These are phyloP conservation scores for Abelmoschus esculentus DNA, from an alignment of 345 rosid genomes.

Conservation along the genomic window DNA sequence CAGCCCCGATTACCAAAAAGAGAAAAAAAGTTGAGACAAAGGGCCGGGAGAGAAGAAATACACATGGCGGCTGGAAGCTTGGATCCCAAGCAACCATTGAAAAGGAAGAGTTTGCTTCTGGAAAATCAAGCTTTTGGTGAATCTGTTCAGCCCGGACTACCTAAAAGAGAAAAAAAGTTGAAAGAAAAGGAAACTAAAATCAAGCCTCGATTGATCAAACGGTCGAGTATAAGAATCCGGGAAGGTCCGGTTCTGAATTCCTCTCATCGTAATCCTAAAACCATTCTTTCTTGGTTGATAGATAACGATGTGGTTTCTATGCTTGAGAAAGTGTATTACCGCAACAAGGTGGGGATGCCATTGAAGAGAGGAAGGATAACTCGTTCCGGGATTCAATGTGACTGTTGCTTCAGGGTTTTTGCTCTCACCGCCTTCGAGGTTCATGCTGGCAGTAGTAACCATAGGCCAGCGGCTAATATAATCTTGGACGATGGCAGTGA, in stretches of 20 bases:
- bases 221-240: constrained; percentile 5
- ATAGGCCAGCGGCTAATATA: constrained; percentile 25
- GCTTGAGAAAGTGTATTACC: constrained; percentile 28
- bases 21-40: neutral
- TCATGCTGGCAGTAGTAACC: constrained; percentile 17
- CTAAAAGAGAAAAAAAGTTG: neutral
- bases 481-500: constrained; percentile 32
- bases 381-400: constrained; percentile 21
- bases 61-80: neutral
- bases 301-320: constrained; percentile 26
- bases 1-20: neutral
- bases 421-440: constrained; percentile 17
- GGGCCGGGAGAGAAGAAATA: too few relatives aligned
- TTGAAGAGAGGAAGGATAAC: constrained; percentile 32
- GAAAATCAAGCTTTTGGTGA: neutral
- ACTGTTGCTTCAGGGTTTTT: constrained; percentile 23
- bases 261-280: constrained; percentile 11
- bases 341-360: neutral
- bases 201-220: neutral
- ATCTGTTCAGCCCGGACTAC: neutral
- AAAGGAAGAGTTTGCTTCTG: neutral
- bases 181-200: neutral
- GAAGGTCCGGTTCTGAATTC: neutral
- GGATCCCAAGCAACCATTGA: neutral
- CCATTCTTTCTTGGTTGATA: constrained; percentile 34